Evolutionary conservation across 2,329 filamentous ascomycete genomes (phyloP), one percentile per base, ranked within the genome.

Genomic region (Monilinia fructigena): DNA sequence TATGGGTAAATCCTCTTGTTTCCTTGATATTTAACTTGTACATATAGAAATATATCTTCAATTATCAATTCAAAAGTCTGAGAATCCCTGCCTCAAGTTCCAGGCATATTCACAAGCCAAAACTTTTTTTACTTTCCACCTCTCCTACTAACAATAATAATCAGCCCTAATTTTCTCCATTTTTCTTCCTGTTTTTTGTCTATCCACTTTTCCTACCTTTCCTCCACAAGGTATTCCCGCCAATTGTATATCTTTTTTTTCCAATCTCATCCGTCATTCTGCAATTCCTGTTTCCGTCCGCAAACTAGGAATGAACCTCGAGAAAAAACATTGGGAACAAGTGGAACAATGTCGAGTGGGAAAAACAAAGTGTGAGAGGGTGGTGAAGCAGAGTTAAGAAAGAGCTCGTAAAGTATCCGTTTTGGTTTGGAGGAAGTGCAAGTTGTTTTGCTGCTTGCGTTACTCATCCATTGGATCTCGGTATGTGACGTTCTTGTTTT

Each of bases 351-450:
- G 64, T 61, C 55, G 47, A 65, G 68, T 66, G 68, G 70, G 38
- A 66, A 67, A 53, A 67, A 53, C 55, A 66, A 40, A 63, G 40
- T 55, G 52, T 66, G 35, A 52, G 65, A 52, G 14, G 35, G 58
- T 54, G 40, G 64, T 60, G 64, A 67, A 40, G 62, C 50, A 68
- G 71, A 56, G 66, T 40, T 67, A 47, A 68, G 73, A 75, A 67
- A 73, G 74, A 62, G 55, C 63, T 69, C 58, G 65, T 80, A 28
- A 71, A 74, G 40, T 94, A 94, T 80, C 91, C 91, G 12, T 94
- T 94, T 79, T 98, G 94, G 95, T 98, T 99, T 78, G 95, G 95
- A 70, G 95, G 95, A 66, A 97, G 92, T 77, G 93, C 94, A 61
- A 95, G 91, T 76, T 96, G 92, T 77, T 89, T 95, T 82, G 94